Base-by-base conservation (phyloP, 2,329 filamentous ascomycete genomes). In the Alternaria sp. region DNA sequence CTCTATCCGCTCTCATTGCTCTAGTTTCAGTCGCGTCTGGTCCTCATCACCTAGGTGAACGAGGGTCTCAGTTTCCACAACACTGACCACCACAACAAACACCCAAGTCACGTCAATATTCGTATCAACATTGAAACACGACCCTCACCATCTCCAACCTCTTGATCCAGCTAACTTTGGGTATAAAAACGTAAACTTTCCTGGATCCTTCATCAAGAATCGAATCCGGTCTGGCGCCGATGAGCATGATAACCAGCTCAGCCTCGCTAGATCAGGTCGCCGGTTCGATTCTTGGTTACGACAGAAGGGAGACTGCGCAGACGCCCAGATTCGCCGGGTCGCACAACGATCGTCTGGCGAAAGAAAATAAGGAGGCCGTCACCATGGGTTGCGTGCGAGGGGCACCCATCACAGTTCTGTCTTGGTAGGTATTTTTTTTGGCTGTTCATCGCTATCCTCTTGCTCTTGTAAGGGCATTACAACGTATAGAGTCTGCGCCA, bases 291-390 rank as follows among this genome's bases (percentile, higher is more conserved):
- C 33, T 26, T 23, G 8, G 8, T 9, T 6, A 39, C 8, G 41
- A 56, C 40, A 56, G 54, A 51, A 56, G 54, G 39, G 54, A 56
- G 54, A 52, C 54, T 13, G 31, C 33, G 34, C 48, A 46, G 46
- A 52, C 31, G n/a, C 34, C 23, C 51, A 45, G 29, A 39, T 31
- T 33, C 36, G 10, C 48, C 7, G 50, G 29, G 37, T 42, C 39
- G 29, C n/a, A 36, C n/a, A 37, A 17, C 33, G n/a, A 37, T 23
- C 14, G 45, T 56, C 46, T 56, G 53, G 29, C 40, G 9, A n/a
- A 17, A 26, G 21, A 49, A 8, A 51, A 24, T 44, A 42, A 53
- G 51, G 39, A 44, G 31, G 31, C 23, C 39, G 31, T 56, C 46
- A 52, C 33, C 54, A 46, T 52, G 33, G 24, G 45, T 40, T 17